phyloP scores from a whole-genome alignment of 2,329 filamentous ascomycete species.

The Penicillium corylophilum region DNA sequence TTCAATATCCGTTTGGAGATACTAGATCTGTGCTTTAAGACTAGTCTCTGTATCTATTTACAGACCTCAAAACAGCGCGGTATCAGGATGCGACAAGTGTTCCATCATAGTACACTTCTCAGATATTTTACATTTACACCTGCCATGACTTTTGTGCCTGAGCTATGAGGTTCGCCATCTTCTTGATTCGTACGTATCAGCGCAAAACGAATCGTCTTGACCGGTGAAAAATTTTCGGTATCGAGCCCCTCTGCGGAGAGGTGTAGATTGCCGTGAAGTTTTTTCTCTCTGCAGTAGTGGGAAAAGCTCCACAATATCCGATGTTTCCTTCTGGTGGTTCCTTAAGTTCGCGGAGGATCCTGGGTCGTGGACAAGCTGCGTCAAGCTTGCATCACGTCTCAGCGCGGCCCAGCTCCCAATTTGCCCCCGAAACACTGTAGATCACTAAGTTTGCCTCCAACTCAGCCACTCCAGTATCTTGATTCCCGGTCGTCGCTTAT shows the following conservation, averaged over 20 bases:
- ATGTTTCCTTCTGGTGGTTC: conserved; percentile 14
- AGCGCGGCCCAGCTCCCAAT: not conserved
- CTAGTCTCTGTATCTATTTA: not conserved
- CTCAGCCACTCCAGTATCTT: not conserved
- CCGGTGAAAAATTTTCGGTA: conserved; percentile 20
- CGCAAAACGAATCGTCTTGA: conserved; percentile 4
- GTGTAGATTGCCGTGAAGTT: conserved; percentile 13
- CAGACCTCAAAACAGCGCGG: not conserved
- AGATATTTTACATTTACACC: not conserved
- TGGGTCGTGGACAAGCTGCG: conserved; percentile 25
- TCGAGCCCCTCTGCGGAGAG: conserved; percentile 25
- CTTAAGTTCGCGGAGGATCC: conserved; percentile 19
- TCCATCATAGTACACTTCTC: not conserved
- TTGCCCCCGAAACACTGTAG: not conserved
- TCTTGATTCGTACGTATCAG: conserved; percentile 2
- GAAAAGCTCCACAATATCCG: conserved; percentile 19
- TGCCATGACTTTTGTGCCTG: not conserved
- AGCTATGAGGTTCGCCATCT: not conserved
- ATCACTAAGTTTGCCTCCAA: not conserved
- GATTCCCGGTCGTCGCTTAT: not conserved
- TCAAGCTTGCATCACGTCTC: conserved; percentile 12
- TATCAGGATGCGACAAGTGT: not conserved
- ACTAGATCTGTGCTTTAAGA: not conserved
- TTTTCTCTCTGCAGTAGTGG: conserved; percentile 20
- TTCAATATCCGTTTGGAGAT: not conserved